These are phyloP conservation scores for rapeseed (Brassica napus) DNA, from an alignment of 345 rosid genomes.

Conservation along the genomic window Da-Ae NC_063437.1:12913001-12913500, in stretches of 20 bases:
- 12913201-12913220: conserved; percentile 34
- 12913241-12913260: conserved; percentile 23
- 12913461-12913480: conserved; percentile 2
- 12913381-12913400: conserved; percentile 36
- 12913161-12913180: conserved; percentile 43
- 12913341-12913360: background rate
- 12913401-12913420: conserved; percentile 8
- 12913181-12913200: conserved; percentile 36
- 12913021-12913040: conserved; percentile 18
- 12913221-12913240: background rate
- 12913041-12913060: background rate
- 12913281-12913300: conserved; percentile 31
- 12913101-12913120: conserved; percentile 16
- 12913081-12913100: background rate
- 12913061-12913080: background rate
- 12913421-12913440: background rate
- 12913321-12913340: background rate
- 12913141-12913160: conserved; percentile 47
- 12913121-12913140: conserved; percentile 54
- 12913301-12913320: conserved; percentile 7
- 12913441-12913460: background rate
- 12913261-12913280: conserved; percentile 25
- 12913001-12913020: conserved; percentile 28
- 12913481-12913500: background rate
- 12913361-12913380: background rate